These are phyloP conservation scores for Wallacemonas sp. DNA, from an alignment of 208 protist species.

Conservation along the genomic window DNA sequence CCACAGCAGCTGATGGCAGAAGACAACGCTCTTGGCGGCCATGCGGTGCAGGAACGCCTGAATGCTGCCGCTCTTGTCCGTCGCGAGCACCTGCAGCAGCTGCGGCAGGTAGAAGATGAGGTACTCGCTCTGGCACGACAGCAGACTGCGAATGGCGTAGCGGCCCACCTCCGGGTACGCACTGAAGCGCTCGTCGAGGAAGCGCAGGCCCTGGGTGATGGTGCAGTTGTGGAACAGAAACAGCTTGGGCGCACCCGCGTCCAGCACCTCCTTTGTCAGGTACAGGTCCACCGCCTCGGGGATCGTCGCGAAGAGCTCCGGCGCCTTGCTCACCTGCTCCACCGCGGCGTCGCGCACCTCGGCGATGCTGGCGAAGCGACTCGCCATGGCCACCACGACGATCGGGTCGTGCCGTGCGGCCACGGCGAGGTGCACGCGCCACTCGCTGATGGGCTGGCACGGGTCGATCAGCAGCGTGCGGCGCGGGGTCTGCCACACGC, in stretches of 20 bases:
- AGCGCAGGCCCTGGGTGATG: constrained; percentile 72
- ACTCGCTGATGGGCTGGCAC: constrained; percentile 22
- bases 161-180: constrained; percentile 44
- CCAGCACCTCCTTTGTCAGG: constrained; percentile 64
- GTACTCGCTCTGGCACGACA: constrained; percentile 66
- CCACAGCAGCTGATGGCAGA: constrained; percentile 89
- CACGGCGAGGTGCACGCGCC: constrained; percentile 40
- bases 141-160: constrained; percentile 81
- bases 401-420: constrained; percentile 64
- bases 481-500: constrained; percentile 72
- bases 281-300: constrained; percentile 73
- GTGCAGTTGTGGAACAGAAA: constrained; percentile 66
- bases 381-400: constrained; percentile 66
- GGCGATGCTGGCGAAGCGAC: constrained; percentile 53
- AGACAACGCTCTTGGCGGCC: constrained; percentile 65
- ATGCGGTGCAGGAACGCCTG: constrained; percentile 56
- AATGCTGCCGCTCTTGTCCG: constrained; percentile 58
- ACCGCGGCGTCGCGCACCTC: constrained; percentile 39
- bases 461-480: constrained; percentile 43
- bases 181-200: constrained; percentile 58
- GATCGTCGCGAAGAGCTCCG: constrained; percentile 54
- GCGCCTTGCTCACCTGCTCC: constrained; percentile 37
- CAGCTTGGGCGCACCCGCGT: constrained; percentile 54
- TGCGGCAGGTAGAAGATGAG: constrained; percentile 92
- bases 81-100: constrained; percentile 80